A percentile compares a stretch with the other conserved stretches of the same genome.
phyloP scores from a whole-genome alignment of 805 yeast species.

The Saturnispora diversa region DNA sequence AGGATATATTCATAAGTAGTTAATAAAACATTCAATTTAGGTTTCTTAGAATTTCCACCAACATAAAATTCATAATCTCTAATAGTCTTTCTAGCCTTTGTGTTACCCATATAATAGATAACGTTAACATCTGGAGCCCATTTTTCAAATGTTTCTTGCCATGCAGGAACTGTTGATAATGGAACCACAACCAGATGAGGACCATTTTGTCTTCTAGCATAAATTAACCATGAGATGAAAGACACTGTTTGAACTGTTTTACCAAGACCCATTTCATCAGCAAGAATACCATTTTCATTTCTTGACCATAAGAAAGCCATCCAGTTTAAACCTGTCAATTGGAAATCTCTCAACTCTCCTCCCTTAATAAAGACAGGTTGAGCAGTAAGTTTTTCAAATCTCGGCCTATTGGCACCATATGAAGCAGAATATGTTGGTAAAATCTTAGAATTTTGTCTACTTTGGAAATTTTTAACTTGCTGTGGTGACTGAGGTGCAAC shows the following conservation, averaged over 20 bases:
- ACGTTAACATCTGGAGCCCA: constrained; percentile 98
- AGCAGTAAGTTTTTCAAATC: constrained; percentile 73
- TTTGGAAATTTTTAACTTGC: constrained; percentile 77
- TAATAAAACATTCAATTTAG: constrained; percentile 83
- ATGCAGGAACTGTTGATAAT: constrained; percentile 89
- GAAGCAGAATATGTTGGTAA: constrained; percentile 73
- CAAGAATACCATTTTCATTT: constrained; percentile 93
- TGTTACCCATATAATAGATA: constrained; percentile 87
- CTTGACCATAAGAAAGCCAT: constrained; percentile 99
- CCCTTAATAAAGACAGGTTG: constrained; percentile 89
- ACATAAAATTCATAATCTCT: constrained; percentile 78
- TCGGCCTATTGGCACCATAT: constrained; percentile 70
- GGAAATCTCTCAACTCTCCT: constrained; percentile 94
- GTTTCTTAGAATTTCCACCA: constrained; percentile 50
- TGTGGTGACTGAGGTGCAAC: constrained; percentile 79
- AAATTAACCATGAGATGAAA: constrained; percentile 88
- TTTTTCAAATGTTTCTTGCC: constrained; percentile 97
- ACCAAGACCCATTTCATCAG: constrained; percentile 99
- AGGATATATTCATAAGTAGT: constrained; percentile 96
- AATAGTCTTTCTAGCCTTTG: constrained; percentile 72
- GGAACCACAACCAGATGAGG: constrained; percentile 97
- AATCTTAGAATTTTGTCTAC: constrained; percentile 72
- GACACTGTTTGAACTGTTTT: constrained; percentile 96
- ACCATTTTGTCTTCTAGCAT: constrained; percentile 93
- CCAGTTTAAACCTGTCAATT: constrained; percentile 97